These are phyloP conservation scores for Kazachstania martiniae DNA, from an alignment of 805 yeast species.

Conservation along the genomic window DNA sequence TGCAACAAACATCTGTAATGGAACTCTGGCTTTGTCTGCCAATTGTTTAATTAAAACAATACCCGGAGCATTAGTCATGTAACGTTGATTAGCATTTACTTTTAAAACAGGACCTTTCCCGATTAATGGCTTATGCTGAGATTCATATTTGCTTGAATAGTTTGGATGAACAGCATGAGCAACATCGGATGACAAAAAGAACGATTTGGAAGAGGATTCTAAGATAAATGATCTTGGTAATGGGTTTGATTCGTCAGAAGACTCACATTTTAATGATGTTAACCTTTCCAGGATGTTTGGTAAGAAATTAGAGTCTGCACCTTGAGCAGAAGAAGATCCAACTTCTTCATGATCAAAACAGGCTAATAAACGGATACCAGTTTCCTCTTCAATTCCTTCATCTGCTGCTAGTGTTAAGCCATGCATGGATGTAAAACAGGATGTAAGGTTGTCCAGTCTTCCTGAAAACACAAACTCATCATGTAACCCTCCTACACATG, in stretches of 20 bases:
- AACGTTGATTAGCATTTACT: conserved; percentile 89
- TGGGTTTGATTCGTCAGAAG: conserved; percentile 22
- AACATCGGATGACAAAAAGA: conserved; percentile 86
- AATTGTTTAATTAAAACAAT: conserved; percentile 62
- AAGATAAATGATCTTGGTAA: conserved; percentile 32
- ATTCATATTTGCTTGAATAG: conserved; percentile 66
- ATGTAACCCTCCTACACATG: conserved; percentile 77
- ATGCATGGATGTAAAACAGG: conserved; percentile 69
- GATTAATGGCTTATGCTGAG: conserved; percentile 64
- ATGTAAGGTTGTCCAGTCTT: conserved; percentile 80
- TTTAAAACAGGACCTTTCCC: conserved; percentile 91
- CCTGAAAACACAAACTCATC: conserved; percentile 90
- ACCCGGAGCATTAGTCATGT: conserved; percentile 89
- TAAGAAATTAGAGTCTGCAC: conserved; percentile 87
- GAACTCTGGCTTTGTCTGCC: conserved; percentile 60
- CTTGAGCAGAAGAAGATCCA: conserved; percentile 91
- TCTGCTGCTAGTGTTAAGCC: conserved; percentile 52
- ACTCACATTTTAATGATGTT: conserved; percentile 36
- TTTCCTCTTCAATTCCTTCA: conserved; percentile 33
- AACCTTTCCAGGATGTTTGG: conserved; percentile 69
- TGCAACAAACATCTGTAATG: conserved; percentile 86
- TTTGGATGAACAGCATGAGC: conserved; percentile 97
- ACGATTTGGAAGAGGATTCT: conserved; percentile 63
- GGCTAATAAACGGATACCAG: conserved; percentile 62
- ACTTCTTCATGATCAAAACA: conserved; percentile 94